A percentile compares a stretch with the other conserved stretches of the same genome.
phyloP scores from a whole-genome alignment of 352 stramenopile species.

The Globisporangium irregulare region DNA sequence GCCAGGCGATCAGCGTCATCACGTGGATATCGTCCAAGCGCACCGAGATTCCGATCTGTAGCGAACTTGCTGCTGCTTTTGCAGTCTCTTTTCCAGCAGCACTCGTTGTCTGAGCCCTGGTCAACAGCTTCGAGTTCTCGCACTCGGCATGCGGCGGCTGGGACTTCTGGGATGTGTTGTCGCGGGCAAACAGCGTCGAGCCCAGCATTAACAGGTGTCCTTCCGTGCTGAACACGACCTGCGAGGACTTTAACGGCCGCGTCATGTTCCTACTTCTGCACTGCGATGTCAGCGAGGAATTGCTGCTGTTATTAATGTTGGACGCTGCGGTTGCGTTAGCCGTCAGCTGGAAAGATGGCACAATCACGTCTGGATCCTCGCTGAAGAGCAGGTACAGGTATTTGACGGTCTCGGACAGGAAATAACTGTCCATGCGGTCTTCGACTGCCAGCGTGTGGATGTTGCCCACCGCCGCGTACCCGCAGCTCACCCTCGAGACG shows the following conservation, averaged over 20 bases:
- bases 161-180: slow-evolving; percentile 5
- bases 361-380: slow-evolving; percentile 76
- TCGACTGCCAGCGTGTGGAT: slow-evolving; percentile 89
- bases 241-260: slow-evolving; percentile 51
- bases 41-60: slow-evolving; percentile 58
- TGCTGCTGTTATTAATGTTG: slow-evolving; percentile 1
- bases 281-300: neutral
- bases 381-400: slow-evolving; percentile 99
- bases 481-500: slow-evolving; percentile 87
- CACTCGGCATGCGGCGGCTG: slow-evolving; percentile 25
- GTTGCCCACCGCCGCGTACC: slow-evolving; percentile 90
- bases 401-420: slow-evolving; percentile 98
- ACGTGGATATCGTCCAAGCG: slow-evolving; percentile 57
- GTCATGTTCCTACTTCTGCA: slow-evolving; percentile 10
- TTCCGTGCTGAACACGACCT: slow-evolving; percentile 84
- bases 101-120: slow-evolving; percentile 6
- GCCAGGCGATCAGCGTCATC: slow-evolving; percentile 63
- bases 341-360: slow-evolving; percentile 34
- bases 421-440: slow-evolving; percentile 99
- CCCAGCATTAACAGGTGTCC: slow-evolving; percentile 74
- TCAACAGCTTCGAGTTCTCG: slow-evolving; percentile 51
- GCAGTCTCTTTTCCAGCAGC: neutral
- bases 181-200: slow-evolving; percentile 44
- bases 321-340: slow-evolving; percentile 1
- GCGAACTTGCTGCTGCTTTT: slow-evolving; percentile 1